Percentiles rank a stretch among this genome's conserved stretches.
Evolutionary conservation across 805 yeast genomes (phyloP).

Genomic region (Kluyveromyces starmeri): DNA sequence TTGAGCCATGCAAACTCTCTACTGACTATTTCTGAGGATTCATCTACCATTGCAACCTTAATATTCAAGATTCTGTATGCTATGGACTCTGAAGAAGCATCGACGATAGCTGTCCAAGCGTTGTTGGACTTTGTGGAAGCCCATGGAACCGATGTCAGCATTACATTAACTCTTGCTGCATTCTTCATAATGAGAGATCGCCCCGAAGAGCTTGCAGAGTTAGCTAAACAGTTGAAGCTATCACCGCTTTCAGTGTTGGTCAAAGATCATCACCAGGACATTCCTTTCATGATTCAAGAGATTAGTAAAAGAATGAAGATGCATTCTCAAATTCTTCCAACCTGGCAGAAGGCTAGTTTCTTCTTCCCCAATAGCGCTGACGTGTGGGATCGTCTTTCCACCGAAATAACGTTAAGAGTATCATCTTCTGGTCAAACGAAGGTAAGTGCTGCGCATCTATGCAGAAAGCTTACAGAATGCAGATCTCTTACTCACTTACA

Average conservation of each 20-base stretch:
- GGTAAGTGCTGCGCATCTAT: constrained; percentile 39
- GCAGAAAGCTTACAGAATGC: constrained; percentile 41
- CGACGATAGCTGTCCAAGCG: constrained; percentile 79
- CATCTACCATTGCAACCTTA: constrained; percentile 59
- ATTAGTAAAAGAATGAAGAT: constrained; percentile 36
- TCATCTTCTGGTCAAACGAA: constrained; percentile 44
- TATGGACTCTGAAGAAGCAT: constrained; percentile 64
- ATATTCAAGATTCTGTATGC: constrained; percentile 76
- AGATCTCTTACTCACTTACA: constrained; percentile 50
- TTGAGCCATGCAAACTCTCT: constrained; percentile 58
- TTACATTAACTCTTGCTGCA: constrained; percentile 72
- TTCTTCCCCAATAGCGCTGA: constrained; percentile 62
- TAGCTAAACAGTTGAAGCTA: constrained; percentile 54
- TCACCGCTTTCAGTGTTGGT: constrained; percentile 39
- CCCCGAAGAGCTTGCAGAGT: constrained; percentile 46
- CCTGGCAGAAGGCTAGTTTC: constrained; percentile 65
- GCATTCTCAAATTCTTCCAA: constrained; percentile 12
- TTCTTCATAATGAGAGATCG: constrained; percentile 58
- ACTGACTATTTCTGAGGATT: constrained; percentile 46
- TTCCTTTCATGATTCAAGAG: constrained; percentile 51
- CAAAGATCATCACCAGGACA: constrained; percentile 42
- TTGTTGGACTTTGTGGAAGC: constrained; percentile 55
- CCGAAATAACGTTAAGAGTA: constrained; percentile 47
- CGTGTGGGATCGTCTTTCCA: constrained; percentile 62
- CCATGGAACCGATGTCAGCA: constrained; percentile 56